Evolutionary conservation across 805 yeast species (phyloP), one percentile per base, ranked within the genome.

Genomic region (Candida chauliodis): DNA sequence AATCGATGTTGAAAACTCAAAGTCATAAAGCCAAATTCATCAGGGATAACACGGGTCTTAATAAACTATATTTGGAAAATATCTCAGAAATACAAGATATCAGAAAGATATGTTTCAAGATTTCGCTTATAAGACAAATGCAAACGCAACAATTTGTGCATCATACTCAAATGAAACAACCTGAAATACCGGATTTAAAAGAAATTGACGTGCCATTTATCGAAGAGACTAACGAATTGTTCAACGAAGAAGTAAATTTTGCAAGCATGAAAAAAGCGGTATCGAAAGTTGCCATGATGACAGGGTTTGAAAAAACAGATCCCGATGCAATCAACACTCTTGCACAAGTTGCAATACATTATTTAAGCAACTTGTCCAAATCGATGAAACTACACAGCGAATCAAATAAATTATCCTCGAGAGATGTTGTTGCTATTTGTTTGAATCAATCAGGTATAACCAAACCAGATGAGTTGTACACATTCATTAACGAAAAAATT

Each of bases 291-390:
- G 78, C 86, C 1, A 91, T 93, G 98, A 82, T 87, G 28, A 80
- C 83, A 30, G 99, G 99, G 0, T 93, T 86, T 64, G 98, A 93
- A 61, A 67, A 84, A 0, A 76, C 95, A 0, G 87, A 86, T 48
- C 78, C 83, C 9, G 66, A 71, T 34, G 96, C 97, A 5, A 73
- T 86, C 18, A 83, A 85, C 44, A 75, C 87, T 2, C 61, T 93
- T 40, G 78, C 96, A 0, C 95, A 88, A 47, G 59, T 93, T 22
- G 91, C 97, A 0, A 91, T 86, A 34, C 81, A 75, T 43, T 90
- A 85, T 53, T 56, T 93, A 61, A 72, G 79, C 30, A 89, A 86
- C 52, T 63, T 93, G 24, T 83, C 85, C 6, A 75, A 74, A 46
- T 76, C 91, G 0, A 57, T 93, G 44, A 83, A 81, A 51, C 49